Conservation (phyloP, 305 asterid genomes). For the Solanum hybrid region DNA sequence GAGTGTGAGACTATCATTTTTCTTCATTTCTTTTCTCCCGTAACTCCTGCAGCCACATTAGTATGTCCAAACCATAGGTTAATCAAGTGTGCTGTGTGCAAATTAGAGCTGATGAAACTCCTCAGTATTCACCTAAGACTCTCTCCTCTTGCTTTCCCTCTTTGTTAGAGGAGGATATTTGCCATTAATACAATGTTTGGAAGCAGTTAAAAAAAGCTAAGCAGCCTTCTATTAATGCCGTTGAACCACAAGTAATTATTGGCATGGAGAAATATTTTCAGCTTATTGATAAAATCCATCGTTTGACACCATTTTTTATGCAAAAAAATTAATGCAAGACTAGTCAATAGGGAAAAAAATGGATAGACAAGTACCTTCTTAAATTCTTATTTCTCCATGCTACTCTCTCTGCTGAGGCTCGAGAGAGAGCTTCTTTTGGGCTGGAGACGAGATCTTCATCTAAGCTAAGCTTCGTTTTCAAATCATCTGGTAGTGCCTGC, state of each 20-base stretch:
- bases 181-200: neutral
- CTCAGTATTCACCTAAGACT: neutral
- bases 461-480: constrained; percentile 80
- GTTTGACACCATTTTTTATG: neutral
- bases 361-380: constrained; percentile 36
- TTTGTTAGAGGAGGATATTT: neutral
- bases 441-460: constrained; percentile 79
- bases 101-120: neutral
- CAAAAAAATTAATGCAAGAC: neutral
- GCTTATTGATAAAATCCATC: neutral
- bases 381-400: constrained; percentile 48
- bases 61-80: neutral
- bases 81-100: neutral
- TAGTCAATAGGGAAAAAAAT: neutral
- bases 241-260: neutral
- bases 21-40: neutral
- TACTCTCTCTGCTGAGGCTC: constrained; percentile 63
- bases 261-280: neutral
- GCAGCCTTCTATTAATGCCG: neutral
- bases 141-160: neutral
- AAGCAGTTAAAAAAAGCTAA: neutral
- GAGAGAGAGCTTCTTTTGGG: constrained; percentile 79
- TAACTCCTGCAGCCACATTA: neutral
- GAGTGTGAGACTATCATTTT: neutral
- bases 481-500: constrained; percentile 95